These are phyloP conservation scores for Fraxinus quadrangulata DNA, from an alignment of 257 asterid genomes.

Conservation along the genomic window DNA sequence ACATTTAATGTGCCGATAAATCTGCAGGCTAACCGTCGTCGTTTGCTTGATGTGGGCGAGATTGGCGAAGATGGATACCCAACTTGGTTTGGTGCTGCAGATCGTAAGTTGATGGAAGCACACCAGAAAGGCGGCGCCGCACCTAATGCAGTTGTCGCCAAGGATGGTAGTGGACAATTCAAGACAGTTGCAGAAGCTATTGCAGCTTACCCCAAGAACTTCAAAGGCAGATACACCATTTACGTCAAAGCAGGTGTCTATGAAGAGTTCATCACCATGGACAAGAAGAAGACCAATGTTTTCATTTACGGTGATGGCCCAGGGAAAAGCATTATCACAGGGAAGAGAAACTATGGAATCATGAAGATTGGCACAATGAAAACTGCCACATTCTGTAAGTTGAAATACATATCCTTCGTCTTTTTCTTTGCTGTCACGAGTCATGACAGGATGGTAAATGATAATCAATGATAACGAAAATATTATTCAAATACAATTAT, in stretches of 20 bases:
- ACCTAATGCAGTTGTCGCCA: slow-evolving; percentile 37
- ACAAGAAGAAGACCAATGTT: slow-evolving; percentile 44
- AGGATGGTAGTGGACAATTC: slow-evolving; percentile 41
- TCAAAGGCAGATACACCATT: slow-evolving; percentile 38
- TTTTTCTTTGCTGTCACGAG: neutral
- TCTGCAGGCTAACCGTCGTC: neutral
- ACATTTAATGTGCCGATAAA: slow-evolving; percentile 23
- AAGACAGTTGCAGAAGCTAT: slow-evolving; percentile 43
- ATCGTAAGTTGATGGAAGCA: slow-evolving; percentile 47
- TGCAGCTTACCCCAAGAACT: slow-evolving; percentile 33
- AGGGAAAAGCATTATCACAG: slow-evolving; percentile 43
- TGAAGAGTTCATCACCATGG: slow-evolving; percentile 47
- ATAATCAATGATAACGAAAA: too few relatives aligned
- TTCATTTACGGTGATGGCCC: slow-evolving; percentile 82
- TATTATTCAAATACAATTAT: neutral
- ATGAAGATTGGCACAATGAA: slow-evolving; percentile 23
- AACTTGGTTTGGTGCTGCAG: slow-evolving; percentile 54
- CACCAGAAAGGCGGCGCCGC: neutral
- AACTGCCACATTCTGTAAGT: slow-evolving; percentile 37
- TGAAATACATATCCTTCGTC: neutral
- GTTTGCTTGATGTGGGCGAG: slow-evolving; percentile 22
- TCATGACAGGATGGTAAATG: neutral
- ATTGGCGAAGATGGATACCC: slow-evolving; percentile 41
- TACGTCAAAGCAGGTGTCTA: slow-evolving; percentile 76
- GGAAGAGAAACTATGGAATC: slow-evolving; percentile 18